A percentile compares a stretch with the other conserved stretches of the same genome.
phyloP scores from a whole-genome alignment of 108 stramenopile genomes.

The Fragilariopsis cylindrus region DNA sequence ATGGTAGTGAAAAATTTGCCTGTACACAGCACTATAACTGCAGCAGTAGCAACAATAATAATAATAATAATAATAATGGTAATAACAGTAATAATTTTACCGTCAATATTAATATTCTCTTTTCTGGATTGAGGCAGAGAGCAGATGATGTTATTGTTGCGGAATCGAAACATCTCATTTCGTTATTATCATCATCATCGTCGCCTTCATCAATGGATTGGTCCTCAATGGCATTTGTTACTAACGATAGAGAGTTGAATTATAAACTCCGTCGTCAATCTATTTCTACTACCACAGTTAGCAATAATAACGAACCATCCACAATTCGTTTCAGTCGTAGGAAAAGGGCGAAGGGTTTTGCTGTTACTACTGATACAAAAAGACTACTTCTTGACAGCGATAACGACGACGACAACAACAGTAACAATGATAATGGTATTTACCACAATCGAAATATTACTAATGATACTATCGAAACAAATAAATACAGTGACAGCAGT shows the following conservation, averaged over 20 bases:
- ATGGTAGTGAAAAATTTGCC: constrained; percentile 17
- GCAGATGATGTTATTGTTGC: constrained; percentile 30
- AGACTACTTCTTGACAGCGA: neutral
- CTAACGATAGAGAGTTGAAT: constrained; percentile 24
- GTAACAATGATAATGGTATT: neutral
- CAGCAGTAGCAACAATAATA: neutral
- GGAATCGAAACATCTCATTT: constrained; percentile 20
- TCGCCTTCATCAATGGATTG: neutral
- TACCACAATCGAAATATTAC: too few species aligned
- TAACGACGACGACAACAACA: neutral
- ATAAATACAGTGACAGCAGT: too few species aligned
- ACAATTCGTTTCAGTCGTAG: neutral
- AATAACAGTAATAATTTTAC: neutral
- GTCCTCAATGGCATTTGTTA: constrained; percentile 23
- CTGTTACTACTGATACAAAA: neutral
- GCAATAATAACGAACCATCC: neutral
- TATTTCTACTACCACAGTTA: neutral
- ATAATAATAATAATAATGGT: too few species aligned
- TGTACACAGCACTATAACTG: neutral
- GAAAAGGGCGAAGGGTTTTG: neutral
- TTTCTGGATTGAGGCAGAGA: constrained; percentile 25
- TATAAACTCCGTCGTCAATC: constrained; percentile 3
- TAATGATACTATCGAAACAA: too few species aligned
- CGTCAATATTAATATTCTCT: constrained; percentile 12
- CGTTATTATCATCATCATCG: neutral